phyloP scores from a whole-genome alignment of 208 protist genomes.

The Acanthamoeba castellanii region DNA sequence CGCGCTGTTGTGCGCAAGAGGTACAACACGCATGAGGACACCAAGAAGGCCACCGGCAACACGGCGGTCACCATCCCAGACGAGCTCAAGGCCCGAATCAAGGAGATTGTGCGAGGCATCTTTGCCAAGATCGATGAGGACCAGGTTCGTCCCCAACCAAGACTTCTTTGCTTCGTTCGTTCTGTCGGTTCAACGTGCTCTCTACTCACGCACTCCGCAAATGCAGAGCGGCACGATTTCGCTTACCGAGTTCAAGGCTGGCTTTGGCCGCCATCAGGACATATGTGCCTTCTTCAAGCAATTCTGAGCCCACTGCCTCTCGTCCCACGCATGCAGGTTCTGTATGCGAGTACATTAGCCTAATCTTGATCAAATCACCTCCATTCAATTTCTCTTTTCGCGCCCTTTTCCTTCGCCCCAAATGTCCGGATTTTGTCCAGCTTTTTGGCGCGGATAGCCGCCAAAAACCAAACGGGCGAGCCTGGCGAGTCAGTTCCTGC shows the following conservation, averaged over 20 bases:
- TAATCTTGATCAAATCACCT: too few species aligned
- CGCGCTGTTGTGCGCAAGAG: background rate
- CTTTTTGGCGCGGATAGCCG: background rate
- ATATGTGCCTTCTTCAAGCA: constrained; percentile 13
- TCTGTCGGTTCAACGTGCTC: too few species aligned
- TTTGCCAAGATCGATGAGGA: constrained; percentile 21
- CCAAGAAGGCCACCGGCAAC: background rate
- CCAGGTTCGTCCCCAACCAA: background rate
- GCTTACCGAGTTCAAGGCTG: background rate
- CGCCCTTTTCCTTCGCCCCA: background rate
- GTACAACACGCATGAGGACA: background rate
- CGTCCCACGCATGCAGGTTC: background rate
- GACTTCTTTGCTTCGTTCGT: background rate
- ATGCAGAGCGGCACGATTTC: background rate
- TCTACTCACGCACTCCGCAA: background rate
- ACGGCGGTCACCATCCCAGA: constrained; percentile 23
- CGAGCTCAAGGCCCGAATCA: background rate
- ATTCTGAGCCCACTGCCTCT: background rate
- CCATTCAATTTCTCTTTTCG: too few species aligned
- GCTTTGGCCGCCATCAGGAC: background rate
- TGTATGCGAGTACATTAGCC: background rate
- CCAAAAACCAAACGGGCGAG: background rate
- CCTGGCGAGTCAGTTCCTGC: background rate
- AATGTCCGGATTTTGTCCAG: background rate
- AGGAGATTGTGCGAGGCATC: background rate